These are phyloP conservation scores for Aspergillus heteromorphus DNA, from an alignment of 495 filamentous ascomycete species.

Conservation along the genomic window DNA sequence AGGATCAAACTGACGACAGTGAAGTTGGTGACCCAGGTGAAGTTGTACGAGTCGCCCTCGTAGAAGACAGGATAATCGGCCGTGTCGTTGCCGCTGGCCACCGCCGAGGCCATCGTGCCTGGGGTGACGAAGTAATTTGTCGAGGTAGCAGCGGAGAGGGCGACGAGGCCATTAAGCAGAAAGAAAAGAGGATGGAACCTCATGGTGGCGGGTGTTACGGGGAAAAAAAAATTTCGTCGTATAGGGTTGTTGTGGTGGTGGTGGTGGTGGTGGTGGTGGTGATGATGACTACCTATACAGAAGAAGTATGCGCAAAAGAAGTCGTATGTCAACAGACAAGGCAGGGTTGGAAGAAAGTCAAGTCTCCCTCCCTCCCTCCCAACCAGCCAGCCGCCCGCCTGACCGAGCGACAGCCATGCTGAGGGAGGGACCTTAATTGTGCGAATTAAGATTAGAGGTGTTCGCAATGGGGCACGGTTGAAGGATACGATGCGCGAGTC, in stretches of 20 bases:
- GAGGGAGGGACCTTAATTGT: no score
- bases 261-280: no score
- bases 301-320: no score
- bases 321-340: no score
- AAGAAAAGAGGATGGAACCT: neutral
- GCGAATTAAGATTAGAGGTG: no score
- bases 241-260: neutral
- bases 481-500: no score
- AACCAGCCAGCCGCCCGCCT: no score
- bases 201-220: neutral
- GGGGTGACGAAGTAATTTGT: slow-evolving; percentile 12
- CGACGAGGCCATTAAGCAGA: neutral
- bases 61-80: slow-evolving; percentile 7
- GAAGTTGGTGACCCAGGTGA: slow-evolving; percentile 8
- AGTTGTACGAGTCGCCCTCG: neutral
- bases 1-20: slow-evolving; percentile 7
- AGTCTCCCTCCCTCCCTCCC: no score
- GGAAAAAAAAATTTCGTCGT: neutral
- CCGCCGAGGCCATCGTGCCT: slow-evolving; percentile 3
- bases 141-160: neutral
- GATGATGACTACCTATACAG: no score
- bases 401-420: no score
- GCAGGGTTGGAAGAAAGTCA: no score
- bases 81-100: slow-evolving; percentile 9
- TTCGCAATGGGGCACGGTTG: no score